Evolutionary conservation across 2,329 filamentous ascomycete species (phyloP).

Genomic region (Arthrobotrys sinensis): DNA sequence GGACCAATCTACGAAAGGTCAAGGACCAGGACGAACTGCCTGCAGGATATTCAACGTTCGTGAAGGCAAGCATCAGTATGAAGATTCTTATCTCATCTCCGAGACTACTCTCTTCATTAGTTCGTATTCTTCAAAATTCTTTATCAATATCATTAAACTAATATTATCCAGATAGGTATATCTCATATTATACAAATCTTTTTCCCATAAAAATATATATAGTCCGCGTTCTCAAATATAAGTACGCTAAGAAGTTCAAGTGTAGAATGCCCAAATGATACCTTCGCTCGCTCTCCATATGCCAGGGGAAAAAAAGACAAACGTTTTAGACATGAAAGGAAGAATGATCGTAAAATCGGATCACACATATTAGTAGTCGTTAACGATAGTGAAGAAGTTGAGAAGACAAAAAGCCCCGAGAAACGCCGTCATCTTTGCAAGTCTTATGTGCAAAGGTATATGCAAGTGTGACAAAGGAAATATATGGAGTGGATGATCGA

Average conservation of each 20-base stretch:
- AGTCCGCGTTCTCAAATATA: neutral
- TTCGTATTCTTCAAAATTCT: neutral
- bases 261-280: conserved; percentile 2
- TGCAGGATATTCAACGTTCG: too few relatives aligned
- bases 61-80: too few relatives aligned
- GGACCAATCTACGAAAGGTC: too few relatives aligned
- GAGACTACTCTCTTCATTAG: too few relatives aligned
- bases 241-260: neutral
- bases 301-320: neutral
- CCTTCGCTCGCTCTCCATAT: conserved; percentile 19
- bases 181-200: conserved; percentile 22
- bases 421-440: conserved; percentile 19
- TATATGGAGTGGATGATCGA: conserved; percentile 48
- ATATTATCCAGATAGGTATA: conserved; percentile 28
- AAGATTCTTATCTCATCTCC: neutral
- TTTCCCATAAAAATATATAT: conserved; percentile 9
- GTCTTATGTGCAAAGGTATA: conserved; percentile 6
- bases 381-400: conserved; percentile 17
- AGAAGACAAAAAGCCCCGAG: neutral
- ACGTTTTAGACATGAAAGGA: neutral
- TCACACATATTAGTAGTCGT: conserved; percentile 19
- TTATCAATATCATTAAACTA: conserved; percentile 19
- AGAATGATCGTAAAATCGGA: conserved; percentile 8
- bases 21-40: too few relatives aligned
- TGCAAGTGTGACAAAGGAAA: conserved; percentile 43